Percentiles rank a stretch among this genome's conserved stretches.
These are phyloP conservation scores for Quercus mongolica DNA, from an alignment of 306 rosid genomes.

Conservation along the genomic window DNA sequence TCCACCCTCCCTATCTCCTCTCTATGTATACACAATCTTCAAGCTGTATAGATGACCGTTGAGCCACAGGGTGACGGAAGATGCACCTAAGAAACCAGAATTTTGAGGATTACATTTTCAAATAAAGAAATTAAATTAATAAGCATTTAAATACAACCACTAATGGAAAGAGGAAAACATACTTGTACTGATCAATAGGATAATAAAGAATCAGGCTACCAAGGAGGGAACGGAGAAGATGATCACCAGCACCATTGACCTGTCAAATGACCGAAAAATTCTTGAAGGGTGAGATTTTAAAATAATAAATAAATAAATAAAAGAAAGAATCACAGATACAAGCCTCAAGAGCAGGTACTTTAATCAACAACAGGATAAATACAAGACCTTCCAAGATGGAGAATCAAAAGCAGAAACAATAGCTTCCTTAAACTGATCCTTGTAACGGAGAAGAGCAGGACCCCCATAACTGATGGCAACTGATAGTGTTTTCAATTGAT, in stretches of 20 bases:
- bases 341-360: slow-evolving; percentile 11
- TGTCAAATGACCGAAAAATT: slow-evolving; percentile 32
- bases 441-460: slow-evolving; percentile 63
- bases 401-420: slow-evolving; percentile 86
- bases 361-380: slow-evolving; percentile 13
- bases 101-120: slow-evolving; percentile 9
- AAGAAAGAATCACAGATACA: background rate
- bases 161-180: slow-evolving; percentile 16
- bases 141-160: background rate
- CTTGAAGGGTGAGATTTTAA: background rate
- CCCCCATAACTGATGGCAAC: slow-evolving; percentile 90
- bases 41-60: slow-evolving; percentile 30
- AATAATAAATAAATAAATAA: background rate
- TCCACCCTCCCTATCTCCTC: slow-evolving; percentile 10
- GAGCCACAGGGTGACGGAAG: slow-evolving; percentile 65
- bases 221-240: slow-evolving; percentile 90
- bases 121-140: slow-evolving; percentile 6
- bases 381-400: slow-evolving; percentile 92
- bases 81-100: slow-evolving; percentile 55
- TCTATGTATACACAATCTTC: slow-evolving; percentile 39
- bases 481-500: slow-evolving; percentile 83
- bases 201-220: slow-evolving; percentile 93
- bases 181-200: slow-evolving; percentile 92
- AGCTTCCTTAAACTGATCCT: slow-evolving; percentile 75
- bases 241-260: slow-evolving; percentile 98